Conservation (phyloP, 257 asterid species). For the Gynochthodes officinalis region DNA sequence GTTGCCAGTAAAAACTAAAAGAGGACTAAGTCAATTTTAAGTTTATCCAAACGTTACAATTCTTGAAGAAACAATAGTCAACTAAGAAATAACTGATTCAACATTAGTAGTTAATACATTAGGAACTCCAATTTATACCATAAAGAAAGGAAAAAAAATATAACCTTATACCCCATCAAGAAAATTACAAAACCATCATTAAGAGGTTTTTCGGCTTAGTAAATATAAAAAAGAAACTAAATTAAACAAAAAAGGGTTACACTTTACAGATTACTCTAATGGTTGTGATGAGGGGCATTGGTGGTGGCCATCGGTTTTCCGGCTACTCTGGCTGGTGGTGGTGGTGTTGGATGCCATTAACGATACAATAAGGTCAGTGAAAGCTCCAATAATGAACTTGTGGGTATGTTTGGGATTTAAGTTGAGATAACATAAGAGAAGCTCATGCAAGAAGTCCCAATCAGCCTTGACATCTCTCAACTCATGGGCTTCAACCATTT, state of each 20-base stretch:
- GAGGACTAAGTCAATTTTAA: background rate
- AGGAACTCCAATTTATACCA: no score
- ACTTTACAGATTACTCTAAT: conserved; percentile 5
- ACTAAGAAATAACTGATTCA: background rate
- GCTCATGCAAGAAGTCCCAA: conserved; percentile 69
- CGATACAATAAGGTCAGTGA: conserved; percentile 61
- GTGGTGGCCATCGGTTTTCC: conserved; percentile 15
- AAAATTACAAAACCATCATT: background rate
- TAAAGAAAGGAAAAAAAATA: background rate
- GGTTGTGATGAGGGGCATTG: conserved; percentile 14
- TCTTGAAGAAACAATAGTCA: background rate
- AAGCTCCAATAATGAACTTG: conserved; percentile 61
- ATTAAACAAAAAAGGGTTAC: background rate
- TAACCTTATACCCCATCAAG: conserved; percentile 1
- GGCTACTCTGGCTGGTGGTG: conserved; percentile 14
- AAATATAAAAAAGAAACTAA: background rate
- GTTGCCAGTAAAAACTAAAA: background rate
- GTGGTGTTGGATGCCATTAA: conserved; percentile 30
- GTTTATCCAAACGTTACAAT: background rate
- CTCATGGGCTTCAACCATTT: conserved; percentile 65
- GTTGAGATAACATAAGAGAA: conserved; percentile 57
- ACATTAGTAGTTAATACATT: no score
- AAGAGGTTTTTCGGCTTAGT: background rate
- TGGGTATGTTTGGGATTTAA: conserved; percentile 69
- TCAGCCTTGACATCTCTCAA: conserved; percentile 31